Conservation (phyloP, 2,329 filamentous ascomycete species). For the Diaporthe sp. region DNA sequence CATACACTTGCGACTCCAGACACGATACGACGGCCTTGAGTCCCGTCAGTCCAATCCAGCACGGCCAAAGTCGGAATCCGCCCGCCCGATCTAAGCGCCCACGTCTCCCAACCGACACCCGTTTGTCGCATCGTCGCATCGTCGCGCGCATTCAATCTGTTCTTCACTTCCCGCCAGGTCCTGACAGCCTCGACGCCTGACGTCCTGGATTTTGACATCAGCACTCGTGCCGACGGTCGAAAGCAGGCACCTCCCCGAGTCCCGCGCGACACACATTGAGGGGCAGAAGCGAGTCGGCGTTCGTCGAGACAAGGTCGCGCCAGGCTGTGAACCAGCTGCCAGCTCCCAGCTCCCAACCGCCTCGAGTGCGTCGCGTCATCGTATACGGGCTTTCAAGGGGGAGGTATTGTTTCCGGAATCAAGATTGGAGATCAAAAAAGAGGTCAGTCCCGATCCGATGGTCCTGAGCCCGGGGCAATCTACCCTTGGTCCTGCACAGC, state of each 20-base stretch:
- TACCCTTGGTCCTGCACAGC: conserved; percentile 28
- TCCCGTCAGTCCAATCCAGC: conserved; percentile 1
- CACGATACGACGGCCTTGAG: conserved; percentile 1
- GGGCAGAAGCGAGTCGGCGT: not conserved
- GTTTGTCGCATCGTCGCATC: conserved; percentile 24
- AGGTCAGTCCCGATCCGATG: conserved; percentile 31
- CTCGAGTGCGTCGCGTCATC: conserved; percentile 19
- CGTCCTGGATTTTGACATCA: not conserved
- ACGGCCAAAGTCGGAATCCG: conserved; percentile 18
- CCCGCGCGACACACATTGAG: conserved; percentile 20
- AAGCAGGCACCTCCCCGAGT: not conserved
- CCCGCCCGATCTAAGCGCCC: conserved; percentile 25
- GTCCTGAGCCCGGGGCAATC: conserved; percentile 16
- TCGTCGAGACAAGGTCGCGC: conserved; percentile 1
- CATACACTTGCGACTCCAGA: not conserved
- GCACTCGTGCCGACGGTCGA: not conserved
- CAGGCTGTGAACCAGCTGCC: conserved; percentile 18
- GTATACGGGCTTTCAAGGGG: conserved; percentile 18
- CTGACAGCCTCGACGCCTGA: not conserved
- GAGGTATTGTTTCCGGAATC: not conserved
- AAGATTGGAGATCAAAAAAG: not conserved
- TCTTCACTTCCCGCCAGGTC: not conserved
- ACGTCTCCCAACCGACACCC: not conserved
- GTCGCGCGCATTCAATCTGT: conserved; percentile 14
- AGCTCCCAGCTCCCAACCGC: conserved; percentile 8